Evolutionary conservation across 1,284 basidiomycete genomes (phyloP).

Genomic region (Uromyces viciae-fabae): DNA sequence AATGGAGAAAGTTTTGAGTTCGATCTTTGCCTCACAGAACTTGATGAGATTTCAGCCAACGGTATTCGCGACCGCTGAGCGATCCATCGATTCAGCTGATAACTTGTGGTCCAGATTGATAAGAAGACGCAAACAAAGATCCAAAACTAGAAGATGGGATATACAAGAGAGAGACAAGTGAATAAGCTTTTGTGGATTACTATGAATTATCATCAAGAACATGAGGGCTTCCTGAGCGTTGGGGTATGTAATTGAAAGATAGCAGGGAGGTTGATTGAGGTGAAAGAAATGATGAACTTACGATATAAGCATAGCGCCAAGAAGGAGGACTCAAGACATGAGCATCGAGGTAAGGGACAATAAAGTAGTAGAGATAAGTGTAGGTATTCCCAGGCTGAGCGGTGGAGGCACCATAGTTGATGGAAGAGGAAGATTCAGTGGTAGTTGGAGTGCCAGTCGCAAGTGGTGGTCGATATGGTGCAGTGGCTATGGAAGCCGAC

Average conservation of each 20-base stretch:
- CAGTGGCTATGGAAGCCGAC: constrained; percentile 17
- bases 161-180: background rate
- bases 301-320: constrained; percentile 57
- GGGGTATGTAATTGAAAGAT: too few relatives aligned
- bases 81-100: constrained; percentile 13
- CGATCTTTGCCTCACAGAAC: background rate
- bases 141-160: constrained; percentile 40
- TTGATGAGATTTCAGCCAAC: too few relatives aligned
- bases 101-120: constrained; percentile 13
- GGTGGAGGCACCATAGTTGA: constrained; percentile 38
- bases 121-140: constrained; percentile 13
- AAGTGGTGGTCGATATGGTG: constrained; percentile 30
- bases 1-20: background rate
- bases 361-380: constrained; percentile 47
- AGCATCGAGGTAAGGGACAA: constrained; percentile 54
- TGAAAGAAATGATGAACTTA: constrained; percentile 43
- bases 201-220: too few relatives aligned
- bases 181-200: background rate
- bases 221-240: too few relatives aligned
- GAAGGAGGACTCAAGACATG: constrained; percentile 56
- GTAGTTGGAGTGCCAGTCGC: constrained; percentile 29
- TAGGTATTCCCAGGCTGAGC: constrained; percentile 39
- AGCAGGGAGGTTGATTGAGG: background rate
- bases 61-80: background rate
- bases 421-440: background rate